Conservation (phyloP, 2,329 filamentous ascomycete species). For the Akanthomyces uredinophilus region DNA sequence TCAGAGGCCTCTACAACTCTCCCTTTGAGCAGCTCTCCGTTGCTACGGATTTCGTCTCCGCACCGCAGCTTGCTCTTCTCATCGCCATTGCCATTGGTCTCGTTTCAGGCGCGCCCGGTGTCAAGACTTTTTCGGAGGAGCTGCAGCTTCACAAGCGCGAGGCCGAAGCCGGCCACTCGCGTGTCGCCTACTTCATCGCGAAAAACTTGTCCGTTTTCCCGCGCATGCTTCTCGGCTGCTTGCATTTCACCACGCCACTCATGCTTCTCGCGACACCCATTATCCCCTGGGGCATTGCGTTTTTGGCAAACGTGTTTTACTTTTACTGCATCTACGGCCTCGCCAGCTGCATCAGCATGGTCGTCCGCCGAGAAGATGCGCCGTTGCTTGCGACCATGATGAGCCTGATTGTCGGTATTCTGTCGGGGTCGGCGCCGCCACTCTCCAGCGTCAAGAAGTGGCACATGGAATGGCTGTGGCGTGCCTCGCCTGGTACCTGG, state of each 20-base stretch:
- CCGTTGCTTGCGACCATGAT: constrained; percentile 52
- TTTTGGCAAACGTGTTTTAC: constrained; percentile 47
- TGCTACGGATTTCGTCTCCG: no score
- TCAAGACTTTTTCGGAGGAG: constrained; percentile 45
- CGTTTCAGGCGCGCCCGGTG: no score
- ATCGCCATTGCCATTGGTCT: no score
- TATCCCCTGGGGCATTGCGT: constrained; percentile 45
- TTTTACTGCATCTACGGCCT: constrained; percentile 56
- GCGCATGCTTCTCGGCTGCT: constrained; percentile 43
- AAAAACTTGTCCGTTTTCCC: constrained; percentile 49
- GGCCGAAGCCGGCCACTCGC: constrained; percentile 50
- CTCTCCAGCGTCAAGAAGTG: constrained; percentile 44
- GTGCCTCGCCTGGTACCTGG: constrained; percentile 49
- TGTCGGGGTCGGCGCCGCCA: constrained; percentile 49
- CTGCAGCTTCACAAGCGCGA: constrained; percentile 51
- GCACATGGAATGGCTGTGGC: constrained; percentile 53
- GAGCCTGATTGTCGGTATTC: constrained; percentile 47
- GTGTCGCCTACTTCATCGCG: constrained; percentile 51
- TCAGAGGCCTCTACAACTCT: no score
- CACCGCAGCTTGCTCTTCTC: no score
- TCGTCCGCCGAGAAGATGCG: constrained; percentile 50
- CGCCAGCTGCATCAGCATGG: constrained; percentile 47
- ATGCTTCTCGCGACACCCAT: constrained; percentile 44
- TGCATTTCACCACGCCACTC: constrained; percentile 51
- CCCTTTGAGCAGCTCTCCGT: no score